phyloP scores from a whole-genome alignment of 441 rosid genomes.

The Populus hybrid region DNA sequence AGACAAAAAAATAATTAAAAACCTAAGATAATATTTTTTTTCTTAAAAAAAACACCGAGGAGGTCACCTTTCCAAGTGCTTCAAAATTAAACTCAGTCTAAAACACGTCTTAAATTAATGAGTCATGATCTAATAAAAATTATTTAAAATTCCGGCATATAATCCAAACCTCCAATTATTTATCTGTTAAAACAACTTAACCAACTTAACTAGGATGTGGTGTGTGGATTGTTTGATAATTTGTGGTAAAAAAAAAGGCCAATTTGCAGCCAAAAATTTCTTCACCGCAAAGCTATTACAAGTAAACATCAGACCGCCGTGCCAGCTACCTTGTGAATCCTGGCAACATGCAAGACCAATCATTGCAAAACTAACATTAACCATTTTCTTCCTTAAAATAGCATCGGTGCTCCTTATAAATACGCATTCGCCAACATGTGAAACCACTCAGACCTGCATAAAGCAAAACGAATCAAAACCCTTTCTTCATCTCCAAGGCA shows the following conservation, averaged over 20 bases:
- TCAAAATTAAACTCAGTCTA: no score
- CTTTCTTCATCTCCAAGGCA: conserved; percentile 26
- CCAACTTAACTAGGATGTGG: background rate
- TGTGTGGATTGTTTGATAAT: background rate
- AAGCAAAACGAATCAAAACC: background rate
- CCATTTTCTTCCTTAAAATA: conserved; percentile 3
- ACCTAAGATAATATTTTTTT: no score
- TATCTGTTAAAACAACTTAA: no score
- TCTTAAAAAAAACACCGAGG: no score
- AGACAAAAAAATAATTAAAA: no score
- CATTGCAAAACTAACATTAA: background rate
- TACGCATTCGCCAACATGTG: background rate
- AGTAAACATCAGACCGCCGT: background rate
- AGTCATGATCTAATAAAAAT: no score
- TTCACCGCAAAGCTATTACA: background rate
- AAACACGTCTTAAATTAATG: no score
- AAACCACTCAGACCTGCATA: conserved; percentile 26
- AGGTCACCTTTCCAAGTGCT: no score
- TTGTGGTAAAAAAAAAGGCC: background rate
- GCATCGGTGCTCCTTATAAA: conserved; percentile 2
- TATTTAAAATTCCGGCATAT: no score
- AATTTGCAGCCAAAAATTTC: background rate
- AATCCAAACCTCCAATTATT: no score
- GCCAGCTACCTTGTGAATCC: background rate
- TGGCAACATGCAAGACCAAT: background rate